Evolutionary conservation across 306 rosid genomes (phyloP).

Genomic region (Begonia fuchsioides): DNA sequence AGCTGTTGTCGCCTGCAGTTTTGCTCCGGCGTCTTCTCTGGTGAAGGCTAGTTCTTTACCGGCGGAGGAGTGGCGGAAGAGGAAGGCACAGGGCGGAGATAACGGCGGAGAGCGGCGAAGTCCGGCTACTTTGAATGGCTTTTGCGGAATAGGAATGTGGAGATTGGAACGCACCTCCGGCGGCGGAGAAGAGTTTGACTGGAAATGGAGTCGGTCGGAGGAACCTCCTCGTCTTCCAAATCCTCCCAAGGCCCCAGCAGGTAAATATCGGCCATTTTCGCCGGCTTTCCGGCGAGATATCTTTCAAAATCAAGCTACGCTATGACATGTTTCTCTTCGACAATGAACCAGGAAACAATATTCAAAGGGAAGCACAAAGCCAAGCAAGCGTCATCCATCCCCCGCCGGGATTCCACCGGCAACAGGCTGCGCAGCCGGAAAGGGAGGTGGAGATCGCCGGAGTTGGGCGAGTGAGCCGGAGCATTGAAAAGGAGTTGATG

Average conservation of each 20-base stretch:
- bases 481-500: conserved; percentile 15
- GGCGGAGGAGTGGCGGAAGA: conserved; percentile 51
- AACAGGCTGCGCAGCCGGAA: conserved; percentile 1
- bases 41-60: conserved; percentile 58
- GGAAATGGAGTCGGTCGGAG: background rate
- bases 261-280: too few species aligned
- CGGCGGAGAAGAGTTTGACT: background rate
- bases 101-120: conserved; percentile 15
- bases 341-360: conserved; percentile 7
- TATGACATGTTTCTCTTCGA: background rate
- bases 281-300: background rate
- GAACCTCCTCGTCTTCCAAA: conserved; percentile 13
- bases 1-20: background rate
- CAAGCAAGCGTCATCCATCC: conserved; percentile 9
- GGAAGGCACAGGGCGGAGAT: conserved; percentile 39
- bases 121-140: too few species aligned
- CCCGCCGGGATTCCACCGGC: conserved; percentile 13
- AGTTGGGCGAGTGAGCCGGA: conserved; percentile 1
- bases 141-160: conserved; percentile 8
- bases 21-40: conserved; percentile 9
- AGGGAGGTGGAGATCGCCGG: conserved; percentile 2
- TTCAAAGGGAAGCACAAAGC: conserved; percentile 21
- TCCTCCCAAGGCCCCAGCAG: conserved; percentile 18
- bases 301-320: background rate
- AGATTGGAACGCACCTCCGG: conserved; percentile 15